Percentiles rank a stretch among this genome's conserved stretches.
phyloP scores from a whole-genome alignment of 352 stramenopile species.

The Chrysophaeum taylorii region DNA sequence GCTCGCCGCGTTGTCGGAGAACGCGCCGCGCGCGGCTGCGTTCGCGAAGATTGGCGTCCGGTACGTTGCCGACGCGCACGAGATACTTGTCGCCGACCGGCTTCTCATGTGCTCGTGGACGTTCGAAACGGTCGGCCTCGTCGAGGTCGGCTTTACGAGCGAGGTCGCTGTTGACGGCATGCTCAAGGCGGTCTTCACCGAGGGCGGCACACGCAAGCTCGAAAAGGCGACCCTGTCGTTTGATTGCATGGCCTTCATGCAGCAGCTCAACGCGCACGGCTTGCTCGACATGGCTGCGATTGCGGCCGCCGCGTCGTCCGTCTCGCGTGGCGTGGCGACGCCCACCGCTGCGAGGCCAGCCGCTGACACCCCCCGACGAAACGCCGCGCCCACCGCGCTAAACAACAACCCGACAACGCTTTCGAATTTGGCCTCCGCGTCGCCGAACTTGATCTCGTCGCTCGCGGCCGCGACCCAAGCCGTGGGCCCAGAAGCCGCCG shows the following conservation, averaged over 20 bases:
- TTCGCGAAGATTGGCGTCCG: not conserved
- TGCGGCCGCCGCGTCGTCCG: not conserved
- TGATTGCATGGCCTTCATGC: constrained; percentile 16
- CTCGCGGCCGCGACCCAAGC: too few species aligned
- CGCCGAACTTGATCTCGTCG: too few species aligned
- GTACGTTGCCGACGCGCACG: not conserved
- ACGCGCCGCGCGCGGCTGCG: not conserved
- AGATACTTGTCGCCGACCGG: not conserved
- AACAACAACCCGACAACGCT: too few species aligned
- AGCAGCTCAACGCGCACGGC: constrained; percentile 7
- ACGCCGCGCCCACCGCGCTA: too few species aligned
- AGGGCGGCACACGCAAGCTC: not conserved
- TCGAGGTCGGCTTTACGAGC: not conserved
- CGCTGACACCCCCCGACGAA: too few species aligned
- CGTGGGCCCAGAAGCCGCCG: too few species aligned
- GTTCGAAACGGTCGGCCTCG: constrained; percentile 1
- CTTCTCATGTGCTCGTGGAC: not conserved
- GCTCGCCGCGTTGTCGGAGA: not conserved
- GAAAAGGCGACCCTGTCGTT: not conserved
- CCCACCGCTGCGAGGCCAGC: too few species aligned
- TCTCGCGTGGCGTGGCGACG: too few species aligned
- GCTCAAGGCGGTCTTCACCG: not conserved
- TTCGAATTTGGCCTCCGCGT: too few species aligned
- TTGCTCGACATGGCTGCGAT: constrained; percentile 5
- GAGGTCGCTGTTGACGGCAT: constrained; percentile 5